Conservation (phyloP, 23 red algal species). For the Gracilaria gracilis region DNA sequence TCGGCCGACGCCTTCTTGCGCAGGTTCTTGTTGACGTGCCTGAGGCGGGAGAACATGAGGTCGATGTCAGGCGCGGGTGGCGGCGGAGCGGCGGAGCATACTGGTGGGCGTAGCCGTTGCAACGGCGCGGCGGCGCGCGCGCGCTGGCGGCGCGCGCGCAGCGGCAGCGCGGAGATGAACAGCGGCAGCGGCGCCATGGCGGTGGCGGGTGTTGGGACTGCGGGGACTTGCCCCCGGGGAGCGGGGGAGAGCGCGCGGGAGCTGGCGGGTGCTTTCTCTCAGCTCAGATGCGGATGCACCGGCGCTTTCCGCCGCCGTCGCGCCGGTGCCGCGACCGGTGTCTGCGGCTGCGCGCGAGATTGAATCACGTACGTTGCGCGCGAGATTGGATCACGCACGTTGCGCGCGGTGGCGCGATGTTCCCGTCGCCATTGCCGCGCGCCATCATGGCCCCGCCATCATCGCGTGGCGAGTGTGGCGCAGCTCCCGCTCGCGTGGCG, state of each 20-base stretch:
- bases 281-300: too few species aligned
- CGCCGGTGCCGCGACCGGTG: constrained; percentile 16
- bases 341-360: too few species aligned
- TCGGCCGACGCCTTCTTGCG: constrained; percentile 58
- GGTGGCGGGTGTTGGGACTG: too few species aligned
- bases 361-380: too few species aligned
- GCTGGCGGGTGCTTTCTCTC: too few species aligned
- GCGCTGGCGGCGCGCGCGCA: neutral
- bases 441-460: too few species aligned
- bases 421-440: too few species aligned
- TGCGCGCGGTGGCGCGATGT: too few species aligned
- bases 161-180: neutral
- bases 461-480: too few species aligned
- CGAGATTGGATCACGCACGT: neutral
- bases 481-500: too few species aligned
- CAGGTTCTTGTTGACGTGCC: constrained; percentile 70
- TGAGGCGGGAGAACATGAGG: constrained; percentile 43
- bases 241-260: too few species aligned
- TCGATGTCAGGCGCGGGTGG: constrained; percentile 5
- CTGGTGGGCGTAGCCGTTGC: neutral
- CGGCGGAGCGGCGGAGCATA: neutral
- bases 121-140: neutral
- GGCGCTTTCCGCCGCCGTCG: neutral
- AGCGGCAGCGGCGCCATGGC: neutral
- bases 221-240: too few species aligned